Evolutionary conservation across 176 grass and related monocot species (phyloP), one percentile per base, ranked within the genome.

Genomic region (Ensete glaucum): DNA sequence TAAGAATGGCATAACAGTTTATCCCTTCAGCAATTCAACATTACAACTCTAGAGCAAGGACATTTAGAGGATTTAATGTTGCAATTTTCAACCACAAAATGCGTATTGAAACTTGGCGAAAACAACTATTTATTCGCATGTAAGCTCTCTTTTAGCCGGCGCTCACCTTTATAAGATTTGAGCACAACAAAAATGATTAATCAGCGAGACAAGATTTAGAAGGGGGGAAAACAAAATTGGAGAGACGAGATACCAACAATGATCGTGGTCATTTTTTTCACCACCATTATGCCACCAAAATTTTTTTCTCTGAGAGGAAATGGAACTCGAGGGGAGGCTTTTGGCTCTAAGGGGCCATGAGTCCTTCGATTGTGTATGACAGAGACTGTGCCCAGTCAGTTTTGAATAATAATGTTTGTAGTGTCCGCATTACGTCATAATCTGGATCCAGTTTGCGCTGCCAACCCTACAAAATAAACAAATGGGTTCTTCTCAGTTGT

Each of bases 381-480:
- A 99, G 90, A 78, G 83, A 85, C 65, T 89, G 83, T 13, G 88
- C 91, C 96, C 91, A 94, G 59, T 99, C 96, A 73, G 89, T 84
- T 83, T 87, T 99, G 21, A 99, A 99, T 80, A 95, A 77, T 78
- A 99, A 82, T 15, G 86, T 86, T 58, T 87, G 88, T 6, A 99
- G 76, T 63, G 96, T 99, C 74, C 86, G 92, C 96, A 99, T 99
- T 52, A 99, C 85, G 83, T 99, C 84, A 80, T 91, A 99, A 72
- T 89, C 91, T 27, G 96, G 96, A 88, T 99, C 96, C 82, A 99
- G 69, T 73, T 99, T 99, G 58, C 91, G 88, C 82, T 99, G 96
- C 96, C 96, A 99, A 55, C 96, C 91, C 96, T 99, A 70, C 71
- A 73, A 82, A 82, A 29, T 43, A 72, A 50, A 12, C n/a, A 62